phyloP scores from a whole-genome alignment of 768 basidiomycete species.

The Hirschioporus abietinus region DNA sequence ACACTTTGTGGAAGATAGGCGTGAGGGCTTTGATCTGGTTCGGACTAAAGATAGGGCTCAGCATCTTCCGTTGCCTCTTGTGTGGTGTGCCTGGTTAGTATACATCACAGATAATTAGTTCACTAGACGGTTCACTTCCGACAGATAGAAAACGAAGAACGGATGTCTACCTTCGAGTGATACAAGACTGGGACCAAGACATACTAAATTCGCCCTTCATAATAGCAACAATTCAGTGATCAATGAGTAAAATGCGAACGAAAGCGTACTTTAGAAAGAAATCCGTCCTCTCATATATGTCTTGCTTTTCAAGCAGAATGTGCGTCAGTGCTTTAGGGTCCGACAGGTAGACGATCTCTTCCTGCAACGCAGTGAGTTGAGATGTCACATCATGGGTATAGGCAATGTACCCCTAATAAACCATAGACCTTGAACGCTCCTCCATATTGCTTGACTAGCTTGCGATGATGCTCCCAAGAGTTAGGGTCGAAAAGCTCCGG shows the following conservation, averaged over 20 bases:
- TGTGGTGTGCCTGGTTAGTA: constrained; percentile 32
- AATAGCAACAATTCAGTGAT: background rate
- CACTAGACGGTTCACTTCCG: background rate
- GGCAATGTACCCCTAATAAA: constrained; percentile 15
- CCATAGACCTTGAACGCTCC: constrained; percentile 12
- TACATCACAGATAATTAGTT: background rate
- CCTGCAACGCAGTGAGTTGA: constrained; percentile 21
- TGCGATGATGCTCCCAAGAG: constrained; percentile 36
- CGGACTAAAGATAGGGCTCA: constrained; percentile 42
- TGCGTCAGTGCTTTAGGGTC: constrained; percentile 45
- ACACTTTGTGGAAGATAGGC: constrained; percentile 39
- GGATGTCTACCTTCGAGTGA: constrained; percentile 42
- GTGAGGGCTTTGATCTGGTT: constrained; percentile 39
- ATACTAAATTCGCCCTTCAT: constrained; percentile 23
- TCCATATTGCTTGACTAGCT: constrained; percentile 26
- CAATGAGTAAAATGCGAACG: background rate
- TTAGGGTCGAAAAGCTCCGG: constrained; percentile 39
- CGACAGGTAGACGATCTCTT: constrained; percentile 42
- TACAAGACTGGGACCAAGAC: constrained; percentile 30
- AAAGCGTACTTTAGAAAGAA: constrained; percentile 38
- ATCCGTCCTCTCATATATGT: constrained; percentile 40
- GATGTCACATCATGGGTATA: background rate
- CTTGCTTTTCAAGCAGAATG: constrained; percentile 43
- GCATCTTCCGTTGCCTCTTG: constrained; percentile 43
- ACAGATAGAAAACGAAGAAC: constrained; percentile 14